phyloP scores from a whole-genome alignment of 768 basidiomycete genomes.

The Mycena amicta region DNA sequence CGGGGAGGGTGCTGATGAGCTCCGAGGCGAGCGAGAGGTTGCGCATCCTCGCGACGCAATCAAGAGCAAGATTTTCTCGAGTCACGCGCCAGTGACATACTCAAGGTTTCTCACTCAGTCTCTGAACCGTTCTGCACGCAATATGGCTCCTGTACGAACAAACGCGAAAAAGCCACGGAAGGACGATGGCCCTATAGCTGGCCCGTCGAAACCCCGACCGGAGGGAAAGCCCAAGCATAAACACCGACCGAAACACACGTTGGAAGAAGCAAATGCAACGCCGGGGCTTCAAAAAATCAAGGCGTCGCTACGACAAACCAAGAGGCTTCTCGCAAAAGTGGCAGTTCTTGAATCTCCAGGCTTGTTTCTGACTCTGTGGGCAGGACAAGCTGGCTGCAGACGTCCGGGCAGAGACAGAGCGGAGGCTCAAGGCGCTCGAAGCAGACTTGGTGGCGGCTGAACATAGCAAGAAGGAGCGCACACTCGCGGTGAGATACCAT shows the following conservation, averaged over 20 bases:
- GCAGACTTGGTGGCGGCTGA: slow-evolving; percentile 70
- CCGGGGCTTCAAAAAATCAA: slow-evolving; percentile 89
- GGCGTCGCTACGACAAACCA: slow-evolving; percentile 79
- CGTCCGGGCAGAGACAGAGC: slow-evolving; percentile 78
- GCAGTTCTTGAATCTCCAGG: slow-evolving; percentile 8
- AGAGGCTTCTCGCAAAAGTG: slow-evolving; percentile 80
- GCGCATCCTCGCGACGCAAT: slow-evolving; percentile 44
- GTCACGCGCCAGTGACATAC: slow-evolving; percentile 7
- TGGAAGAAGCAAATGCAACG: slow-evolving; percentile 33
- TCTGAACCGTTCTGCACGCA: slow-evolving; percentile 1
- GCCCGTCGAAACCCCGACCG: slow-evolving; percentile 22
- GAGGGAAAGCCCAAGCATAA: slow-evolving; percentile 23
- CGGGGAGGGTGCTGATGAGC: slow-evolving; percentile 27
- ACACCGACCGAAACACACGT: slow-evolving; percentile 22
- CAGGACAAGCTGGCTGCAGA: slow-evolving; percentile 86
- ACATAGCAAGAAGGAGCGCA: slow-evolving; percentile 64
- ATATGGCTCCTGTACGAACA: slow-evolving; percentile 24
- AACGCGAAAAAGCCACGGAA: neutral
- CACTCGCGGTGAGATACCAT: slow-evolving; percentile 79
- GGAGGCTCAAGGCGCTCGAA: slow-evolving; percentile 75
- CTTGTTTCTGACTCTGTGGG: neutral
- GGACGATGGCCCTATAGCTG: slow-evolving; percentile 13
- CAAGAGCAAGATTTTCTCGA: slow-evolving; percentile 16
- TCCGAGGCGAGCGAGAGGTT: slow-evolving; percentile 53
- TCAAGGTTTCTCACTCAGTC: slow-evolving; percentile 3